A percentile compares a stretch with the other conserved stretches of the same genome.
phyloP scores from a whole-genome alignment of 78 protist genomes.

The Planoprotostelium fungivorum region DNA sequence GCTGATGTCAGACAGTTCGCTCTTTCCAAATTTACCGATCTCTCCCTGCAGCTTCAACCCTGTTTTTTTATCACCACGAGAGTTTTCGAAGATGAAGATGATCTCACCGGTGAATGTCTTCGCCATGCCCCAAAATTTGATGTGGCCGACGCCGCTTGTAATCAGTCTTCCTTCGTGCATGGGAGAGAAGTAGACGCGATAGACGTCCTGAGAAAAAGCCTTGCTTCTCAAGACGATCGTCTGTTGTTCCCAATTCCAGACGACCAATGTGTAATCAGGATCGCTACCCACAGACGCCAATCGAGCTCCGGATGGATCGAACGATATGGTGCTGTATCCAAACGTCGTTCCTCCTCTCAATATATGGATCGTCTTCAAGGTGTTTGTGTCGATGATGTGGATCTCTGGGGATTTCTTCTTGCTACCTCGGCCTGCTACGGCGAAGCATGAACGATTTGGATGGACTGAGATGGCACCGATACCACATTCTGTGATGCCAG shows the following conservation, averaged over 20 bases:
- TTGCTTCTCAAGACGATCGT: slow-evolving; percentile 54
- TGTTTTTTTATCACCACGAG: neutral
- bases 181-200: slow-evolving; percentile 67
- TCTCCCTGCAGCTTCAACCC: slow-evolving; percentile 56
- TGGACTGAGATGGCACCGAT: slow-evolving; percentile 1
- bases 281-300: slow-evolving; percentile 76
- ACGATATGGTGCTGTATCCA: slow-evolving; percentile 23
- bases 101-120: slow-evolving; percentile 86
- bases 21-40: slow-evolving; percentile 84
- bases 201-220: slow-evolving; percentile 80
- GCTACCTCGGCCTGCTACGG: slow-evolving; percentile 55
- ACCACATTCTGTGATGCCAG: neutral
- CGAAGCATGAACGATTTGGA: slow-evolving; percentile 6
- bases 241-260: slow-evolving; percentile 81
- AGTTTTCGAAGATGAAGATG: slow-evolving; percentile 1
- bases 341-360: slow-evolving; percentile 49
- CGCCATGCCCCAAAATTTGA: slow-evolving; percentile 86
- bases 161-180: slow-evolving; percentile 51
- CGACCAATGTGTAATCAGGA: slow-evolving; percentile 76
- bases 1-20: slow-evolving; percentile 75
- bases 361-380: slow-evolving; percentile 14
- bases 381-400: slow-evolving; percentile 24
- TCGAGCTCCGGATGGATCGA: slow-evolving; percentile 31
- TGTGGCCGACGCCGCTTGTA: slow-evolving; percentile 77
- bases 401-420: slow-evolving; percentile 21